These are phyloP conservation scores for Beauveria medogensis DNA, from an alignment of 2,329 filamentous ascomycete species.

Conservation along the genomic window DNA sequence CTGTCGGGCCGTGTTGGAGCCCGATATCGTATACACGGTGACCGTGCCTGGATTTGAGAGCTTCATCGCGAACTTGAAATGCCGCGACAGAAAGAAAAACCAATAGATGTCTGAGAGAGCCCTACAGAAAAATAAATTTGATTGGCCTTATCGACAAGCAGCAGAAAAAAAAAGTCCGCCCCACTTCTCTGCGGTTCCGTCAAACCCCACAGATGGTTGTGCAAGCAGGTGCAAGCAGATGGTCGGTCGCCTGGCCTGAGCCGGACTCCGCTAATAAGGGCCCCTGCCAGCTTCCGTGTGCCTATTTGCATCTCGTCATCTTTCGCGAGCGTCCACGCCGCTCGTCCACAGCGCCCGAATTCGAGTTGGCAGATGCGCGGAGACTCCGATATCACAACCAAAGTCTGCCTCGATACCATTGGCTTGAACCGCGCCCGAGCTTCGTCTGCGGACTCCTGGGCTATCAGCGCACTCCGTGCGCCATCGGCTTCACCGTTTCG, in stretches of 20 bases:
- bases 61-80: constrained; percentile 51
- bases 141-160: constrained; percentile 11
- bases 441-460: background rate
- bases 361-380: background rate
- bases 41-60: constrained; percentile 74
- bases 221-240: background rate
- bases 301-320: background rate
- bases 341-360: background rate
- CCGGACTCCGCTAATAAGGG: constrained; percentile 5
- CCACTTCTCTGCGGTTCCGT: background rate
- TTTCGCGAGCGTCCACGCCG: background rate
- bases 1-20: constrained; percentile 76
- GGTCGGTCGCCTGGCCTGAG: background rate
- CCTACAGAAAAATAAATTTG: constrained; percentile 15
- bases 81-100: background rate
- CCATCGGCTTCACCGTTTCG: background rate
- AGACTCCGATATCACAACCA: background rate
- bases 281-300: background rate
- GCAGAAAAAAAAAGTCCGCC: constrained; percentile 11
- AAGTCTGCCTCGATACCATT: background rate
- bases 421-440: background rate
- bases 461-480: background rate
- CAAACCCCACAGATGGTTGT: background rate
- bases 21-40: constrained; percentile 91
- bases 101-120: background rate